Evolutionary conservation across 2,329 filamentous ascomycete species (phyloP), one percentile per base, ranked within the genome.

Genomic region (Beauveria rudraprayagi): DNA sequence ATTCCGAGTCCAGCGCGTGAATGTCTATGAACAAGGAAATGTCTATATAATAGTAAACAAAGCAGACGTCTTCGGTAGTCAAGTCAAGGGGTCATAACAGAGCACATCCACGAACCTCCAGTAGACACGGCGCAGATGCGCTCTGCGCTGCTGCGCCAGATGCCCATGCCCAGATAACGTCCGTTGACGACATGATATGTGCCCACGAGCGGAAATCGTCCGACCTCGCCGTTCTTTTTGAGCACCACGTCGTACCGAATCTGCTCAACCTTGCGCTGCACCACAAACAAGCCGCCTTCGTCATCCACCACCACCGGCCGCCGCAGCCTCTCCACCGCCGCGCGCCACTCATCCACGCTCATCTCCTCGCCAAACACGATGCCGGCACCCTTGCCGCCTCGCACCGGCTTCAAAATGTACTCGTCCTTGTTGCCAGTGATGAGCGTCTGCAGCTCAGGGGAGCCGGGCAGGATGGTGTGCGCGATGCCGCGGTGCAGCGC

Each of bases 361-460:
- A 76, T 11, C 17, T 76, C 72, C 3, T 75, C 71, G 10, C 75
- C 72, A 56, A 78, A 77, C 0, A 75, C 44, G 43, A 77, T 77
- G 1, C 75, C 76, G 0, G 68, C 69, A 0, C 76, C 75, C 48
- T 75, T 76, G 0, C 75, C 76, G 14, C 73, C 68, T 1, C 73
- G 71, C 16, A 73, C 70, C 0, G 73, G 73, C 51, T 78, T 78
- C 0, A 77, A 65, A 0, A 77, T 63, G 62, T 71, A 76, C 1
- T 68, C 46, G 4, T 71, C 43, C 16, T 66, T 30, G 28, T 30
- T 9, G 7, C 43, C 10, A 16, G 63, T 26, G 5, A 75, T 24
- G 5, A 75, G 65, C 0, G 62, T 54, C 2, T 63, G 44, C 16
- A 75, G 51, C 43, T 71, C 65, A 0, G 16, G 3, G 0, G 72